Evolutionary conservation across 1,284 basidiomycete species (phyloP), one percentile per base, ranked within the genome.

Genomic region (Sphagnurus paluster): DNA sequence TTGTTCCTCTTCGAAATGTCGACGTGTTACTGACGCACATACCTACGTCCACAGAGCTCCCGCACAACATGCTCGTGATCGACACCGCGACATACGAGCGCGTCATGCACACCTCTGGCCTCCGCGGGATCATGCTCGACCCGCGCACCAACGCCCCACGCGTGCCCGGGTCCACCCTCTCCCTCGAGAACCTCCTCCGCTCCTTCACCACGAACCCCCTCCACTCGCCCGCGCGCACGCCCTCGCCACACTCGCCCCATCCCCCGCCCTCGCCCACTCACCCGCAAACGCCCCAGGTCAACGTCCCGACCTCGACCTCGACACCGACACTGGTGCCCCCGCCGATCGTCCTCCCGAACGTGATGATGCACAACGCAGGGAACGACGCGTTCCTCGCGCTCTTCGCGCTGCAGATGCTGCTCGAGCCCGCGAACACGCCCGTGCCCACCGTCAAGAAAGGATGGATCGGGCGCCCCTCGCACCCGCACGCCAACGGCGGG

Each of bases 31-130:
- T 26, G 3, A 32, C n/a, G 30, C 10, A 2, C 28, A 16, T 5
- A 32, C 35, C 37, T n/a, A 2, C 16, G 4, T 28, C 33, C 8
- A 3, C 14, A 87, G 84, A 82, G 59, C 63, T 93, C 17, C 89
- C 90, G 0, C 75, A 76, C 56, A 93, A 93, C 62, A 67, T 89
- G 38, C 74, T 91, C 39, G 65, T 82, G 25, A 66, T 93, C 46
- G 90, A 93, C 59, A 78, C 83, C 1, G 70, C 80, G 35, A 59
- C 70, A 23, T 78, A 79, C 52, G 86, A 90, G 59, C 76, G 79
- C 32, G 64, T 72, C 0, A 69, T 90, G 10, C 87, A 82, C 63
- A 62, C 65, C 6, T 55, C 66, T 0, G 85, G 84, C 1, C 65
- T 67, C 20, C 78, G 84, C n/a, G 75, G 76, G 1, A 51, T 67